Percentiles rank a stretch among this genome's conserved stretches.
These are phyloP conservation scores for Triglochin maritima DNA, from an alignment of 106 monocot genomes.

Conservation along the genomic window DNA sequence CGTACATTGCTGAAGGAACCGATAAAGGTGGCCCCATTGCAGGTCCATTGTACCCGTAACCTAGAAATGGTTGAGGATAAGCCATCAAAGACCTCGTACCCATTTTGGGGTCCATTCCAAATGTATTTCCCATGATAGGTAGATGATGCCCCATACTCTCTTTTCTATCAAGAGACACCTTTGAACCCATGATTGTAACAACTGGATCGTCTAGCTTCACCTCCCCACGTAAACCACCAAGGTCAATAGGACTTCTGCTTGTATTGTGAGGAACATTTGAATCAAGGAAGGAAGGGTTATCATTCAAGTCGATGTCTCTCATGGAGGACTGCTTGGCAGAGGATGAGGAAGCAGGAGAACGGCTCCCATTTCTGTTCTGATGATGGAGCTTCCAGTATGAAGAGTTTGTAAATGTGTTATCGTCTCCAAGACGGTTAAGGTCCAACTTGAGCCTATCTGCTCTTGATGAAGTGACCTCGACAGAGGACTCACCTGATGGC, in stretches of 20 bases:
- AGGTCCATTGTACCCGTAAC: constrained; percentile 25
- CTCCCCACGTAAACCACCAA: constrained; percentile 1
- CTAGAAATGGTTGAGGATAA: constrained; percentile 27
- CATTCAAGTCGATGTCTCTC: constrained; percentile 70
- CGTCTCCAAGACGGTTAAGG: constrained; percentile 56
- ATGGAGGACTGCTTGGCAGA: constrained; percentile 25
- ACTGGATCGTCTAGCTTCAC: constrained; percentile 23
- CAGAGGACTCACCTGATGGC: constrained; percentile 42
- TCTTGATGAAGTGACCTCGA: constrained; percentile 52
- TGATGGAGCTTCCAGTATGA: constrained; percentile 22
- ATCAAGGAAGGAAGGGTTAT: constrained; percentile 31
- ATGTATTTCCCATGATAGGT: constrained; percentile 13
- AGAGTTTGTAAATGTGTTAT: constrained; percentile 18
- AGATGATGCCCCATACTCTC: constrained; percentile 17
- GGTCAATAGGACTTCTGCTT: constrained; percentile 2
- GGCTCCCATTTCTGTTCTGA: constrained; percentile 19
- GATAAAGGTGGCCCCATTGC: constrained; percentile 26
- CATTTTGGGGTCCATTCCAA: constrained; percentile 5
- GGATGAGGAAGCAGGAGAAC: constrained; percentile 50
- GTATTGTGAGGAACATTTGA: constrained; percentile 12
- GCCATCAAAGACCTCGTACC: constrained; percentile 8
- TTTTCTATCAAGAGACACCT: constrained; percentile 34
- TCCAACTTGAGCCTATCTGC: constrained; percentile 52
- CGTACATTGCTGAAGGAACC: constrained; percentile 31
- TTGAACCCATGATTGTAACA: constrained; percentile 52